phyloP scores from a whole-genome alignment of 768 basidiomycete genomes.

The Peribolospora kevripleyi region DNA sequence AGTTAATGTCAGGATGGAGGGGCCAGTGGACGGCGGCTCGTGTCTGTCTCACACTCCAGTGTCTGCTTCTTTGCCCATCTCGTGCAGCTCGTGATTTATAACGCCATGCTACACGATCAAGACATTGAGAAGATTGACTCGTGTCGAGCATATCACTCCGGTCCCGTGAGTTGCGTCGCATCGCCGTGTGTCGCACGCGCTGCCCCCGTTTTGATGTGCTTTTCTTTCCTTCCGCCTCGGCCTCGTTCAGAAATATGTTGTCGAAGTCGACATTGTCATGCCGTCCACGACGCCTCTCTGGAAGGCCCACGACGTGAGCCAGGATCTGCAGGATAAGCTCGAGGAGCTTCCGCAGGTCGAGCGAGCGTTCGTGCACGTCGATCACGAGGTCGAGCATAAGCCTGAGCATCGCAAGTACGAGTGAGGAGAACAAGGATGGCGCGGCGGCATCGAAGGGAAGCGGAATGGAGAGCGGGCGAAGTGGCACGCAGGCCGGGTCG shows the following conservation, averaged over 20 bases:
- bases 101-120: constrained; percentile 64
- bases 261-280: constrained; percentile 91
- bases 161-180: constrained; percentile 8
- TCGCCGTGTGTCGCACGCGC: not conserved
- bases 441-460: no score
- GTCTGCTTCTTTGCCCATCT: not conserved
- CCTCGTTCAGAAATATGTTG: constrained; percentile 46
- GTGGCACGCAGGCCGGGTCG: no score
- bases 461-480: no score
- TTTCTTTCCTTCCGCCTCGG: no score
- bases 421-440: no score
- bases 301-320: constrained; percentile 25
- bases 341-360: constrained; percentile 15
- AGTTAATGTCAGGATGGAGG: no score
- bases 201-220: not conserved
- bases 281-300: constrained; percentile 63
- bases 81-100: constrained; percentile 66
- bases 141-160: constrained; percentile 61
- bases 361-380: constrained; percentile 16
- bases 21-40: not conserved
- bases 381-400: constrained; percentile 14
- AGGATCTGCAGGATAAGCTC: constrained; percentile 20
- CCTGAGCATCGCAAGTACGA: constrained; percentile 3
- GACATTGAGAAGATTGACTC: constrained; percentile 74
- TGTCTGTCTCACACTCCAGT: not conserved